These are phyloP conservation scores for Magnolia sinica DNA, from an alignment of 164 flowering plant genomes.

Conservation along the genomic window DNA sequence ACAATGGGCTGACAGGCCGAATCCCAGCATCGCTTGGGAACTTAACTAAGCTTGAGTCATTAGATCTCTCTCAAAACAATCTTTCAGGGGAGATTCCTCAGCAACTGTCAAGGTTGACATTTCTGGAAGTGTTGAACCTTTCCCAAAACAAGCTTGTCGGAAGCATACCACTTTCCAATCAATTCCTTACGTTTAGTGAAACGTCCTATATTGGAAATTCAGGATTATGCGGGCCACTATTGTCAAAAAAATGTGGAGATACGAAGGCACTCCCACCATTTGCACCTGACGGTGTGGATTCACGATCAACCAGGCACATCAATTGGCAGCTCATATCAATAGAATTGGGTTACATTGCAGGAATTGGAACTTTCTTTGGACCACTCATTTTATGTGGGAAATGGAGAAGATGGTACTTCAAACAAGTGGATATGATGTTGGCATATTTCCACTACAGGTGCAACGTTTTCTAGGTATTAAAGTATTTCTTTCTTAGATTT, in stretches of 20 bases:
- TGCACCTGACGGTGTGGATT: not conserved
- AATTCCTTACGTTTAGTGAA: slow-evolving; percentile 9
- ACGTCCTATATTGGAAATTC: slow-evolving; percentile 10
- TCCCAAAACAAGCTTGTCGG: slow-evolving; percentile 14
- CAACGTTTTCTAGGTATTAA: too few relatives aligned
- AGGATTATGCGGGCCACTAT: slow-evolving; percentile 18
- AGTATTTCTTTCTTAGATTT: too few relatives aligned
- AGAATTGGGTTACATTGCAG: not conserved
- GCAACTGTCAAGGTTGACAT: slow-evolving; percentile 10
- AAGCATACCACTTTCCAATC: slow-evolving; percentile 10
- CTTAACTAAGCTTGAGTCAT: not conserved
- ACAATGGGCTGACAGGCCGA: slow-evolving; percentile 4
- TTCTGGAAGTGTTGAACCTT: slow-evolving; percentile 16
- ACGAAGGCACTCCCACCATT: not conserved
- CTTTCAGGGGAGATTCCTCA: slow-evolving; percentile 16
- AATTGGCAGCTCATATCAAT: not conserved
- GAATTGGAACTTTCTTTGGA: not conserved
- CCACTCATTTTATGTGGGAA: not conserved
- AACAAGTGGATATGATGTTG: not conserved
- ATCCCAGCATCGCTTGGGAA: slow-evolving; percentile 14
- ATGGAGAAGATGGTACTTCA: not conserved
- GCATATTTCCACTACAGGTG: not conserved
- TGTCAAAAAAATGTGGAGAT: not conserved
- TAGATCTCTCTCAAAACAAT: slow-evolving; percentile 16
- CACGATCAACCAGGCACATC: not conserved